Base-by-base conservation (phyloP, 192 early-diverging fungal species). In the Linnemannia schmuckeri region DNA sequence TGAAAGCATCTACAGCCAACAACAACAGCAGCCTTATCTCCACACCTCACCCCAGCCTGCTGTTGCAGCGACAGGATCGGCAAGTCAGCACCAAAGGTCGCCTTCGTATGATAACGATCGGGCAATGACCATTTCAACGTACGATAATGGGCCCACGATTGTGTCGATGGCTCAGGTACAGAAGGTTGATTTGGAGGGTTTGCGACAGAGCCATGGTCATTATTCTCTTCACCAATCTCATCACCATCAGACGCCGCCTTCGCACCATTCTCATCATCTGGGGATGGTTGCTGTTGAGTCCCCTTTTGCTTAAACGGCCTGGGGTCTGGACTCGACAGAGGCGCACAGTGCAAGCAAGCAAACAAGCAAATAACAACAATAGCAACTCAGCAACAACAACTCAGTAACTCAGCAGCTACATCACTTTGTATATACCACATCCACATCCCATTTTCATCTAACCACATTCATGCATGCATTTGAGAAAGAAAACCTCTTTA, bases 171-270 rank as follows among this genome's bases (percentile, higher is more conserved):
- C 66, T 2, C 79, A 80, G 33, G 80, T 87, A 1, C 85, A 87
- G 61, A 81, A 78, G 44, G 85, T 81, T 9, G 85, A 87, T 78
- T 57, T 87, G 41, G 85, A 87, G n/a, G 85, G 85, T 2, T 76
- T 87, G 42, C 72, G 81, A 77, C 75, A 82, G 44, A 68, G 35
- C 18, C 81, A 77, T 68, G 41, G 57, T 33, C 80, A 81, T 54
- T 72, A 75, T 47, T 75, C 46, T 22, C 68, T 12, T 49, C 68
- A 18, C 20, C 57, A 44, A 37, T 37, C 37, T 30, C 74, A 68
- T 33, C 80, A 52, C 13, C 37, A 71, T 22, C 78, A 61, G 4
- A 30, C 70, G 24, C 47, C 66, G 27, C 77, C 72, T 24, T 7
- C 70, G 18, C 78, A 44, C 42, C 42, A 79, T 70, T 76, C 83